These are phyloP conservation scores for Rhynchosporium graminicola DNA, from an alignment of 2,329 filamentous ascomycete species.

Conservation along the genomic window DNA sequence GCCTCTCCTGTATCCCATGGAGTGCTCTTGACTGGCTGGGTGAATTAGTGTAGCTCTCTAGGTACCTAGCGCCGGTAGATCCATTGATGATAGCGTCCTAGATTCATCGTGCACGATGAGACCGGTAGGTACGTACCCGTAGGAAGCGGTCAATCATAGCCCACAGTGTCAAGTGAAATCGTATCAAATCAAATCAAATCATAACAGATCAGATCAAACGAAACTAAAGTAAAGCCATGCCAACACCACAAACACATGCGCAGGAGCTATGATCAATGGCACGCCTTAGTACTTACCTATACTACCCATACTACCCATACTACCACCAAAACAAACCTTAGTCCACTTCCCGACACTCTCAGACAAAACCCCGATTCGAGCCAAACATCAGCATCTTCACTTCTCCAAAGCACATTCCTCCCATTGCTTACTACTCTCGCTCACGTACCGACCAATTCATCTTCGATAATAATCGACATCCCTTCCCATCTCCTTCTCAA, in stretches of 20 bases:
- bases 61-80: background rate
- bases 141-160: background rate
- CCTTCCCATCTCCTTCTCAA: background rate
- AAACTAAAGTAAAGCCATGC: too few relatives aligned
- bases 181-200: constrained; percentile 8
- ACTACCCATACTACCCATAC: too few relatives aligned
- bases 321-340: too few relatives aligned
- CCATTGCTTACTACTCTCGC: too few relatives aligned
- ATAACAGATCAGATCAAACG: too few relatives aligned
- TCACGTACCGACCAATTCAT: background rate
- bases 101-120: background rate
- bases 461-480: background rate
- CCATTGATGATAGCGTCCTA: background rate
- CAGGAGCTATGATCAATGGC: too few relatives aligned
- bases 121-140: background rate
- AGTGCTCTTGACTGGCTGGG: constrained; percentile 6
- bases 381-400: background rate
- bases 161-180: background rate
- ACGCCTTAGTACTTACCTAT: too few relatives aligned
- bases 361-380: constrained; percentile 6
- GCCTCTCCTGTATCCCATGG: background rate
- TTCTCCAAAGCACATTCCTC: constrained; percentile 1
- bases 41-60: background rate
- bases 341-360: background rate
- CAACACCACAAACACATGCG: too few relatives aligned